Evolutionary conservation across 2,329 filamentous ascomycete species (phyloP), one percentile per base, ranked within the genome.

Genomic region (Sporothrix phasma): DNA sequence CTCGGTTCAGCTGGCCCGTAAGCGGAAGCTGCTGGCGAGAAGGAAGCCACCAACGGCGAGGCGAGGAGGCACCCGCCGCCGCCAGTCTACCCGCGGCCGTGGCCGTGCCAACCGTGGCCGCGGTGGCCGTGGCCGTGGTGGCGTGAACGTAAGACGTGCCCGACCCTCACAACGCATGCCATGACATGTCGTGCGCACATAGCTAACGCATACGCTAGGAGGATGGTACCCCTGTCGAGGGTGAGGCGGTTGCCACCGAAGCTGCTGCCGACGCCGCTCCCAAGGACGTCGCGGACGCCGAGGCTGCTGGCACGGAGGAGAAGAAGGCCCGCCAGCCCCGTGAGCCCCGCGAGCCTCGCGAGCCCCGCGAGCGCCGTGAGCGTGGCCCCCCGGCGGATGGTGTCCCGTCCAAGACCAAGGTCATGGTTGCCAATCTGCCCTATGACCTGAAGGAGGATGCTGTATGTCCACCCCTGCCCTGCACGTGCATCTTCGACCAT

Each of bases 381-480:
- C 92, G 94, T 77, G 94, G 94, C 68, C 94, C 94, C 69, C 94
- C 94, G 66, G 93, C 96, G 78, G 93, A 99, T 76, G 94, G 94
- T 71, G 90, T 99, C 74, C 88, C 94, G 70, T 97, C 93, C 79
- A 97, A 97, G 88, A 97, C 90, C 79, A 99, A 99, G 89, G 91
- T 99, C 80, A 99, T 99, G 94, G 94, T 99, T 74, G 94, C 94
- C 74, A 99, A 99, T 83, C 86, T 99, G 68, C 94, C 94, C 62
- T 99, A 99, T 75, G 93, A 99, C 80, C 85, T 97, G 77, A 93
- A 88, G 72, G 94, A 99, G 82, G 92, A 97, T 74, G 95, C 93
- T 87, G 93, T 96, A 79, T 70, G 83, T 51, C 64, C 22, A 10
- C 6, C 45, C n/a, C 37, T 39, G 2, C 31, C 51, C 10, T 39